These are phyloP conservation scores for Trichoderma virens DNA, from an alignment of 495 filamentous ascomycete species.

Conservation along the genomic window DNA sequence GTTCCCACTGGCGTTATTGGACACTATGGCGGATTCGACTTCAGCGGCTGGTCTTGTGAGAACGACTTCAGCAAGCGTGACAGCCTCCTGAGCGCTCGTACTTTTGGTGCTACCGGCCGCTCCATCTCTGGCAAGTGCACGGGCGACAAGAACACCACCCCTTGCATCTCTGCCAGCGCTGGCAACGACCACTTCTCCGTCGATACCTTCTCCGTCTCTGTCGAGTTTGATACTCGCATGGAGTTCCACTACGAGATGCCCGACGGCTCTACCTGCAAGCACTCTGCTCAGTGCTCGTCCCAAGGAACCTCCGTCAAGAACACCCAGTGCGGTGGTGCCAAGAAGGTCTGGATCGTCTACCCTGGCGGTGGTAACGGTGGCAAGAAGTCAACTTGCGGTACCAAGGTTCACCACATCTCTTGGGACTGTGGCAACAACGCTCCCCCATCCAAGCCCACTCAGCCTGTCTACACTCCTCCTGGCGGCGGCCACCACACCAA, in stretches of 20 bases:
- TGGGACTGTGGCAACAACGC: constrained; percentile 57
- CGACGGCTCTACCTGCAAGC: constrained; percentile 69
- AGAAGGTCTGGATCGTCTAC: constrained; percentile 66
- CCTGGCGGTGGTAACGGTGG: constrained; percentile 46
- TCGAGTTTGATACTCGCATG: constrained; percentile 65
- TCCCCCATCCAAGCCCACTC: background rate
- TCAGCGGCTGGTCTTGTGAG: constrained; percentile 61
- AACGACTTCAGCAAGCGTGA: constrained; percentile 45
- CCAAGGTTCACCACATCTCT: constrained; percentile 68
- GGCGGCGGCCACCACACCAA: constrained; percentile 50
- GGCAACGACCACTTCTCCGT: constrained; percentile 64
- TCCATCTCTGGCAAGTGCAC: background rate
- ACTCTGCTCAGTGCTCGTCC: constrained; percentile 54
- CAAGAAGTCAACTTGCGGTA: constrained; percentile 48
- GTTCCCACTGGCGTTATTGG: constrained; percentile 55
- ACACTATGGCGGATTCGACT: constrained; percentile 63
- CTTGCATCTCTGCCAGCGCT: constrained; percentile 33
- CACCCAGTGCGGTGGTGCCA: constrained; percentile 86
- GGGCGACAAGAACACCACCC: background rate
- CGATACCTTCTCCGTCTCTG: constrained; percentile 58
- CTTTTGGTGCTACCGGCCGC: constrained; percentile 36
- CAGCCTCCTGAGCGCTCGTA: constrained; percentile 61
- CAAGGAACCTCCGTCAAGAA: constrained; percentile 62
- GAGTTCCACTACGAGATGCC: constrained; percentile 80
- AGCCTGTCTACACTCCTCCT: background rate